Evolutionary conservation across 768 basidiomycete genomes (phyloP).

Genomic region (Mycena galericulata): DNA sequence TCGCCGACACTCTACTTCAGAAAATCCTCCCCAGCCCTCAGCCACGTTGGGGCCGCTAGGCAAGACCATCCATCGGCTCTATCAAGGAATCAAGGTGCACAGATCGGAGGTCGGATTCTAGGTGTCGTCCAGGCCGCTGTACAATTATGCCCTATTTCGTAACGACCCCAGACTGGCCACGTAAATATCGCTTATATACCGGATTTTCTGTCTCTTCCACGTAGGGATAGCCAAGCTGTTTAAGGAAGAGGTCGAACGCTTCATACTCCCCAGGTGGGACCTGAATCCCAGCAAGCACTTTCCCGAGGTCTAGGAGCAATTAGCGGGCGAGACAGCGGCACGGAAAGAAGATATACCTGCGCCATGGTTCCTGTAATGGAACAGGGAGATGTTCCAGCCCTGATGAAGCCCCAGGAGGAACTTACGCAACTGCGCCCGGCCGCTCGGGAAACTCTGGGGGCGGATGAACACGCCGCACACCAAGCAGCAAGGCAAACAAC

Average conservation of each 20-base stretch:
- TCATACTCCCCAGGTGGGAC: conserved; percentile 77
- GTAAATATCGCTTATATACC: conserved; percentile 82
- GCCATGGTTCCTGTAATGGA: conserved; percentile 98
- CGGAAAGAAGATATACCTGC: conserved; percentile 68
- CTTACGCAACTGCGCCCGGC: conserved; percentile 88
- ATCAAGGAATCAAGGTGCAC: conserved; percentile 15
- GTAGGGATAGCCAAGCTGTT: conserved; percentile 85
- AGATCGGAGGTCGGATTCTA: conserved; percentile 10
- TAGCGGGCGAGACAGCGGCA: neutral
- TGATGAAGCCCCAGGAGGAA: conserved; percentile 87
- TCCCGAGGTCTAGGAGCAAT: conserved; percentile 79
- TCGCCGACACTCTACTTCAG: neutral
- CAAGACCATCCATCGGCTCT: conserved; percentile 6
- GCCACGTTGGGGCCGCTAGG: conserved; percentile 6
- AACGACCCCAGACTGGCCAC: conserved; percentile 40
- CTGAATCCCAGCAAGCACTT: conserved; percentile 93
- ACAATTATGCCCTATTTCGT: conserved; percentile 13
- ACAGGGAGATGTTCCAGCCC: conserved; percentile 95
- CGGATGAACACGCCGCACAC: conserved; percentile 1
- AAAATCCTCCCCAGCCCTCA: neutral
- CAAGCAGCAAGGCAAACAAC: conserved; percentile 43
- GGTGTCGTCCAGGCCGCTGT: neutral
- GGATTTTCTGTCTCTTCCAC: conserved; percentile 94
- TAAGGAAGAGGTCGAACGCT: conserved; percentile 81
- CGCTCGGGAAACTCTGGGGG: conserved; percentile 93